Evolutionary conservation across 1,139 yeast species (phyloP), one percentile per base, ranked within the genome.

Genomic region (Suhomyces ambrosiae): DNA sequence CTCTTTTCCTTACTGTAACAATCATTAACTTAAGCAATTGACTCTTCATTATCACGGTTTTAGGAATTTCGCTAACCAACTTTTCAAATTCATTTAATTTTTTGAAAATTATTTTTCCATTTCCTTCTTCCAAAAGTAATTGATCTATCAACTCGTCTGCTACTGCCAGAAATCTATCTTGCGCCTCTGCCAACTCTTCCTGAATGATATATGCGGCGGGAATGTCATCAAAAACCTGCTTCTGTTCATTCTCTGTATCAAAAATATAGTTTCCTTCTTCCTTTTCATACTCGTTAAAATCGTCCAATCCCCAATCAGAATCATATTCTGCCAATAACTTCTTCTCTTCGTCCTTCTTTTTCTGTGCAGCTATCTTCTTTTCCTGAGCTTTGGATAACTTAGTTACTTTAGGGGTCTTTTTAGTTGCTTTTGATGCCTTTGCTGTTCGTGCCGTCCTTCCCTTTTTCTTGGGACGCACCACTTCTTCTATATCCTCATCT

Each of bases 271-370:
- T 60, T 0, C 73, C 74, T 18, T 46, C 42, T 9, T 56, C 53
- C 28, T 40, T 46, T 35, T 55, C 47, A 38, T 41, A 51, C 6
- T 33, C 45, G n/a, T 44, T 35, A 11, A 41, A 34, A 15, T 65
- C 73, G 7, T 65, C 71, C 14, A 70, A 40, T 2, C 76, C 76
- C 76, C 76, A 71, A 48, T 71, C 76, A 4, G 67, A 56, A 48
- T 71, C 76, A 34, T 58, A 60, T 12, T 58, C 67, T 19, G 53
- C 55, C 29, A 46, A 28, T 10, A 48, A 23, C 30, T 41, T 43
- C 19, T 27, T 27, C 27, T 54, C 57, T 15, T 48, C 54, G 5
- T 60, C 49, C 43, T 49, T 56, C 40, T 53, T 58, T 37, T 56
- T 58, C 3, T 61, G 57, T 24, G 46, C 50, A 25, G 49, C 46